A percentile compares a stretch with the other conserved stretches of the same genome.
These are phyloP conservation scores for Sclerotinia glacialis DNA, from an alignment of 2,329 filamentous ascomycete species.

Conservation along the genomic window DNA sequence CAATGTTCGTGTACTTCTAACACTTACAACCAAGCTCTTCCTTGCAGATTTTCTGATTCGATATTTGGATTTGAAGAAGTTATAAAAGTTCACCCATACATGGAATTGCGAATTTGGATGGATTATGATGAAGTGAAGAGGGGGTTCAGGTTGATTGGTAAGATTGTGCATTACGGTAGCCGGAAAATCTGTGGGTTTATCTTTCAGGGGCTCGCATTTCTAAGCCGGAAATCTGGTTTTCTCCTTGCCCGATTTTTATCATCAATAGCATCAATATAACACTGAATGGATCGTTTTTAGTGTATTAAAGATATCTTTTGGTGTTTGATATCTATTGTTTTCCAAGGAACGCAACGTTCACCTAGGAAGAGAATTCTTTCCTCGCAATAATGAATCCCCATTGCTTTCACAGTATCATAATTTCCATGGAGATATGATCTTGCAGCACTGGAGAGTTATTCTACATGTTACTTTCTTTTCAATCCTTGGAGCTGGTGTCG, in stretches of 20 bases:
- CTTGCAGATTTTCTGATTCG: not conserved
- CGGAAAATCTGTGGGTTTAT: not conserved
- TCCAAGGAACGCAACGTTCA: not conserved
- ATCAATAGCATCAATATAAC: not conserved
- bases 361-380: not conserved
- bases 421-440: not conserved
- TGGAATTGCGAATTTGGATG: not conserved
- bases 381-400: not conserved
- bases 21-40: not conserved
- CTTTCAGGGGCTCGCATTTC: constrained; percentile 3
- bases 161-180: not conserved
- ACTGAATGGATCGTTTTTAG: not conserved
- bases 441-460: not conserved
- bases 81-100: not conserved
- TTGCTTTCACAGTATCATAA: not conserved
- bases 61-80: not conserved
- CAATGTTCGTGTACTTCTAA: not conserved
- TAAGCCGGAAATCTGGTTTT: not conserved
- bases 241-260: not conserved
- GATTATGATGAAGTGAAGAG: not conserved
- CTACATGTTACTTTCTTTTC: not conserved
- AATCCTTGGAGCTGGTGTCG: not conserved
- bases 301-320: not conserved
- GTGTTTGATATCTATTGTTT: not conserved
- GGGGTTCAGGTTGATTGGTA: not conserved